A percentile compares a stretch with the other conserved stretches of the same genome.
Evolutionary conservation across 1,284 basidiomycete species (phyloP).

Genomic region (Veloboletus limbatus): DNA sequence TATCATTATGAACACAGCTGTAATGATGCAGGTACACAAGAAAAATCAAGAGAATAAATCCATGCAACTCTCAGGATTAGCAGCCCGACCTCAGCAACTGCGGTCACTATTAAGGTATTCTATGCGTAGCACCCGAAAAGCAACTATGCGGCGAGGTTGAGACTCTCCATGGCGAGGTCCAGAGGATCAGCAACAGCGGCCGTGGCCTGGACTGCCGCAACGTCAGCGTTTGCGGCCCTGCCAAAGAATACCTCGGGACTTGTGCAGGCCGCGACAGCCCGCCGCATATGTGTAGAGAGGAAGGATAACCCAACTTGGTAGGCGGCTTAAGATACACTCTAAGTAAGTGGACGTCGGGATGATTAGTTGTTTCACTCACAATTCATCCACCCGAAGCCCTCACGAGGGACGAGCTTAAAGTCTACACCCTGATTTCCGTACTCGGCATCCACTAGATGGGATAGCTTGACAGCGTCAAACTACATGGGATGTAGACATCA

Average conservation of each 20-base stretch:
- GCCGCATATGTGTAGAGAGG: conserved; percentile 89
- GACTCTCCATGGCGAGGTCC: conserved; percentile 66
- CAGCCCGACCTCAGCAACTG: conserved; percentile 1
- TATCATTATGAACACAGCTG: no score
- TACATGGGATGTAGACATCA: conserved; percentile 29
- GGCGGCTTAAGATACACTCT: conserved; percentile 55
- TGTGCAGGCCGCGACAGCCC: conserved; percentile 90
- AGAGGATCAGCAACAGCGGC: conserved; percentile 56
- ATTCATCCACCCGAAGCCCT: conserved; percentile 98
- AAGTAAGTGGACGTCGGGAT: conserved; percentile 22
- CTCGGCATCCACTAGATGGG: conserved; percentile 95
- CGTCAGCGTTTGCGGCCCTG: conserved; percentile 38
- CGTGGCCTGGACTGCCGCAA: conserved; percentile 38
- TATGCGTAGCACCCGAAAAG: neutral
- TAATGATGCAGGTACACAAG: no score
- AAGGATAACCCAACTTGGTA: conserved; percentile 96
- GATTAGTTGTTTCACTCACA: conserved; percentile 42
- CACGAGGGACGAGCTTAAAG: conserved; percentile 93
- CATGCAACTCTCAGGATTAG: conserved; percentile 10
- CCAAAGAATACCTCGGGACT: conserved; percentile 90
- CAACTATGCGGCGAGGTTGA: conserved; percentile 31
- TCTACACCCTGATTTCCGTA: conserved; percentile 98
- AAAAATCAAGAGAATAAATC: conserved; percentile 1
- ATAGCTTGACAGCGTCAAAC: conserved; percentile 95
- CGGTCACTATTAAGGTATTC: conserved; percentile 13